Evolutionary conservation across 2,329 filamentous ascomycete species (phyloP).

Genomic region (Xylaria sp.): DNA sequence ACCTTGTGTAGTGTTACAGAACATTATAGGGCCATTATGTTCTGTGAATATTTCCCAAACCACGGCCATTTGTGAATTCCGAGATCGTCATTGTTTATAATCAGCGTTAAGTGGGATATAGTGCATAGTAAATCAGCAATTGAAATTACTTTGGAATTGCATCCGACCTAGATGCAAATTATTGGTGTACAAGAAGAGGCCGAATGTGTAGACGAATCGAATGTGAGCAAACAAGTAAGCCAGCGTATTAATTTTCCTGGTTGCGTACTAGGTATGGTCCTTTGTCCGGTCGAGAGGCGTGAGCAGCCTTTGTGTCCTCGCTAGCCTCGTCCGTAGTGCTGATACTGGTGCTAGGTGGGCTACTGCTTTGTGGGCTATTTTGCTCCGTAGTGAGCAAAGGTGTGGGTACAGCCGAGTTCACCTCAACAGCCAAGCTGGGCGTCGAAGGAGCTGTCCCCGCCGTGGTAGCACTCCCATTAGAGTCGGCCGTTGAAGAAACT

Average conservation of each 20-base stretch:
- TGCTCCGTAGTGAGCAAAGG: conserved; percentile 75
- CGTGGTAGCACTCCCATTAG: conserved; percentile 26
- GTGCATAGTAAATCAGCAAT: conserved; percentile 17
- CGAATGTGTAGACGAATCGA: conserved; percentile 21
- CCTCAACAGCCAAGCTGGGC: conserved; percentile 58
- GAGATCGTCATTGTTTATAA: conserved; percentile 20
- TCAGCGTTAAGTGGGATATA: conserved; percentile 24
- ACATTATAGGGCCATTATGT: conserved; percentile 22
- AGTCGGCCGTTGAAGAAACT: conserved; percentile 5
- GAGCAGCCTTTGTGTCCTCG: conserved; percentile 44
- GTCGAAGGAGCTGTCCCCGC: conserved; percentile 45
- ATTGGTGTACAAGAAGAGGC: conserved; percentile 19
- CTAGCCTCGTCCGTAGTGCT: conserved; percentile 61
- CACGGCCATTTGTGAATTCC: conserved; percentile 13
- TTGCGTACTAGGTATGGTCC: conserved; percentile 36
- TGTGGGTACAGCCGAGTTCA: conserved; percentile 68
- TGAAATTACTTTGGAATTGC: conserved; percentile 11
- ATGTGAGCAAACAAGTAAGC: conserved; percentile 3
- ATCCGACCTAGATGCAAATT: conserved; percentile 11
- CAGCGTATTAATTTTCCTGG: conserved; percentile 30
- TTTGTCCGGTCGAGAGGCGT: conserved; percentile 33
- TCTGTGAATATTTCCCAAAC: conserved; percentile 17
- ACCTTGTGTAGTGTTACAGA: neutral
- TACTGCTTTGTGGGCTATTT: conserved; percentile 75
- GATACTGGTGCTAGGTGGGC: conserved; percentile 70